Evolutionary conservation across 108 stramenopile genomes (phyloP).

Genomic region (Nannochloropsis gaditana): DNA sequence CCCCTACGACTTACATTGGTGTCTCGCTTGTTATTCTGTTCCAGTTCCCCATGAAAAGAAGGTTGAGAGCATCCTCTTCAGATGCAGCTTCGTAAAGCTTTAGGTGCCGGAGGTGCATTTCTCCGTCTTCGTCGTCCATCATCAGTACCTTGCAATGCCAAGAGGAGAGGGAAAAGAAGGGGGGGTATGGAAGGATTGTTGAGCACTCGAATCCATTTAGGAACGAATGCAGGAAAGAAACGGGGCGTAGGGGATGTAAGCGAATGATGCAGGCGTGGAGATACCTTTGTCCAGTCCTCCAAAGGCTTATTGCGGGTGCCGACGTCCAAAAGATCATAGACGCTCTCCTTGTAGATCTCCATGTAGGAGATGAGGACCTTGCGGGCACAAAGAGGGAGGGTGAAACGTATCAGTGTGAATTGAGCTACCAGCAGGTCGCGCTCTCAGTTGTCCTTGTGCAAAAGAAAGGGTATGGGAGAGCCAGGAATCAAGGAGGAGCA

Average conservation of each 20-base stretch:
- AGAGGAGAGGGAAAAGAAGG: not conserved
- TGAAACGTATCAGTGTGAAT: no score
- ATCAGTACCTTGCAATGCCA: not conserved
- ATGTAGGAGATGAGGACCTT: conserved; percentile 51
- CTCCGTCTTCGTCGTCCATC: conserved; percentile 26
- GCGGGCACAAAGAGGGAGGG: conserved; percentile 34
- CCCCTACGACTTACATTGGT: not conserved
- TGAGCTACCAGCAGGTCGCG: no score
- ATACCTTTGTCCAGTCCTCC: conserved; percentile 40
- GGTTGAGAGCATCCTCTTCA: conserved; percentile 59
- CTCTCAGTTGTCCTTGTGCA: no score
- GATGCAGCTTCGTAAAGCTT: conserved; percentile 33
- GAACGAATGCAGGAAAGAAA: not conserved
- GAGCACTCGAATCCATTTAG: conserved; percentile 27
- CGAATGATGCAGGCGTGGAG: not conserved
- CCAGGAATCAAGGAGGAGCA: not conserved
- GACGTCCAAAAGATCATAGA: conserved; percentile 59
- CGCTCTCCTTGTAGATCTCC: conserved; percentile 61
- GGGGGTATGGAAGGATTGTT: conserved; percentile 27
- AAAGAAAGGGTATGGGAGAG: conserved; percentile 21
- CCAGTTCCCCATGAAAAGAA: conserved; percentile 58
- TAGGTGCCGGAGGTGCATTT: conserved; percentile 28
- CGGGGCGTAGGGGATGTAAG: not conserved
- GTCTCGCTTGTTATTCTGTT: conserved; percentile 56
- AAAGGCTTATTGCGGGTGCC: conserved; percentile 25